These are phyloP conservation scores for Ceratobasidium papillatum DNA, from an alignment of 1,284 basidiomycete genomes.

Conservation along the genomic window DNA sequence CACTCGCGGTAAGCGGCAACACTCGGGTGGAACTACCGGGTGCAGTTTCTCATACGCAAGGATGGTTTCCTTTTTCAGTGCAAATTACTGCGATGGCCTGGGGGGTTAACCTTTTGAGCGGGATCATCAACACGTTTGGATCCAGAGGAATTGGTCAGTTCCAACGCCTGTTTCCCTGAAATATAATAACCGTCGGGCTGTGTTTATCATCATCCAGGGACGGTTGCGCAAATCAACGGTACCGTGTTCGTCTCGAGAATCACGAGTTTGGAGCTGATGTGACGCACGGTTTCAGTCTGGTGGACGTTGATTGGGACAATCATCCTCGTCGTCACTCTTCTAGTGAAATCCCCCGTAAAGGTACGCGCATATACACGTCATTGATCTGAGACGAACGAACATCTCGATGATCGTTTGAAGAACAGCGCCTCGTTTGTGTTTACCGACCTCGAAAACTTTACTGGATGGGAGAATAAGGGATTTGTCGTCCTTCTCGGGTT, in stretches of 20 bases:
- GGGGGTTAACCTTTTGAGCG: constrained; percentile 65
- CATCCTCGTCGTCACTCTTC: constrained; percentile 63
- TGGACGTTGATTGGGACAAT: constrained; percentile 70
- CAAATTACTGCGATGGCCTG: constrained; percentile 65
- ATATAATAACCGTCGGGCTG: constrained; percentile 52
- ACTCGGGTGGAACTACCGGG: constrained; percentile 47
- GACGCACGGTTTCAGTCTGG: constrained; percentile 54
- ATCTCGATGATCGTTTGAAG: constrained; percentile 48
- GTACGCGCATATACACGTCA: constrained; percentile 49
- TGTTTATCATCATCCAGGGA: constrained; percentile 28
- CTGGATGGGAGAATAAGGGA: constrained; percentile 63
- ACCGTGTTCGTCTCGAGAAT: not conserved
- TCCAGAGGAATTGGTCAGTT: constrained; percentile 68
- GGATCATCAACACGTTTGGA: constrained; percentile 63
- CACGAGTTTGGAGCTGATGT: not conserved
- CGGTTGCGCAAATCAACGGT: constrained; percentile 34
- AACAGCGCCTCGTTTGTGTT: constrained; percentile 65
- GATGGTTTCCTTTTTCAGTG: not conserved
- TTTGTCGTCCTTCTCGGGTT: constrained; percentile 69
- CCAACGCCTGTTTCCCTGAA: constrained; percentile 42
- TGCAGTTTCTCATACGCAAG: not conserved
- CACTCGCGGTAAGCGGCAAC: constrained; percentile 50
- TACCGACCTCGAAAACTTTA: constrained; percentile 67
- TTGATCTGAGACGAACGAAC: not conserved
- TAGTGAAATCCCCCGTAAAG: constrained; percentile 65